Evolutionary conservation across 257 asterid genomes (phyloP).

Genomic region (Buddleja alternifolia): DNA sequence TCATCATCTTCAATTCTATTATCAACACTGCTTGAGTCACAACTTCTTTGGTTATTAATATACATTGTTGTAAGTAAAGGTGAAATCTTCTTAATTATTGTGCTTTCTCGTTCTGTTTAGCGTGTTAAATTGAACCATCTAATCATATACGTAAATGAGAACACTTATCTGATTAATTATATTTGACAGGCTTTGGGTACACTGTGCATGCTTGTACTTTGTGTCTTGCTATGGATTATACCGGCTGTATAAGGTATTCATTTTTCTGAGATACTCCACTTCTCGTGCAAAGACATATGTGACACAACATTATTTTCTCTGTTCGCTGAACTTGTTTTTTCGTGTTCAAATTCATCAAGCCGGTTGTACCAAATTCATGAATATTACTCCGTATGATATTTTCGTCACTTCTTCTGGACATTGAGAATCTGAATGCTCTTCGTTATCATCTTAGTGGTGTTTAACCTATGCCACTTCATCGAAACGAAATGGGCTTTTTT

Average conservation of each 20-base stretch:
- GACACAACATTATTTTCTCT: neutral
- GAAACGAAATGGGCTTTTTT: no score
- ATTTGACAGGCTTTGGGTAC: conserved; percentile 96
- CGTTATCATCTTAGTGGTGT: no score
- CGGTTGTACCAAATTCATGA: neutral
- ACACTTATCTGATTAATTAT: conserved; percentile 23
- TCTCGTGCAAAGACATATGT: conserved; percentile 7
- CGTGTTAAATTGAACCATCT: neutral
- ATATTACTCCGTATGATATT: neutral
- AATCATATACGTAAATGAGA: conserved; percentile 5
- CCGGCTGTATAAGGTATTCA: conserved; percentile 80
- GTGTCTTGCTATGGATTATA: conserved; percentile 79
- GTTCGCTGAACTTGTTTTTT: neutral
- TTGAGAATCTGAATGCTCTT: no score
- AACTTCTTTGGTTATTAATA: neutral
- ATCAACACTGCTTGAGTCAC: neutral
- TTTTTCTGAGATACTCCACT: conserved; percentile 15
- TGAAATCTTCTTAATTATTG: neutral
- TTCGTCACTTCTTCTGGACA: neutral
- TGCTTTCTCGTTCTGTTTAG: neutral
- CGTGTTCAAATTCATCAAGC: conserved; percentile 9
- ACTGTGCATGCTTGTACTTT: conserved; percentile 73
- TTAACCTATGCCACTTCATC: no score
- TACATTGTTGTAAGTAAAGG: neutral
- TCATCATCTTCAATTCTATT: no score